phyloP scores from a whole-genome alignment of 108 stramenopile species.

The Nitzschia sp. region DNA sequence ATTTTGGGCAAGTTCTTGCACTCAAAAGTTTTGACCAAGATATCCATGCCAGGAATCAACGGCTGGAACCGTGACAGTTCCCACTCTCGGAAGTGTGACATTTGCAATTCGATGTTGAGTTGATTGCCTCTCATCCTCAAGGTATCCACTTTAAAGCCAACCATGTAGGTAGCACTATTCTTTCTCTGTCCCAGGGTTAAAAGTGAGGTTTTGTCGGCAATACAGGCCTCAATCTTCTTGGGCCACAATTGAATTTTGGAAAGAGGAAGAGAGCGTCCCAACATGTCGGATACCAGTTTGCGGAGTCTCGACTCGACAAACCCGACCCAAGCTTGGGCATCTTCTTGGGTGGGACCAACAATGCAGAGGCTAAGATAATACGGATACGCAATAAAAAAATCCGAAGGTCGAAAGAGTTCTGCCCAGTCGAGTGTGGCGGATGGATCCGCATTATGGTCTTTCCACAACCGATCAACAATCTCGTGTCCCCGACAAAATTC shows the following conservation, averaged over 20 bases:
- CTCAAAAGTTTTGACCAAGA: conserved; percentile 66
- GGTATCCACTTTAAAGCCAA: conserved; percentile 79
- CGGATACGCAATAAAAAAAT: conserved; percentile 96
- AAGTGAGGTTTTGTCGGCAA: conserved; percentile 72
- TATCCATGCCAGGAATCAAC: conserved; percentile 78
- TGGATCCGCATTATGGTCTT: conserved; percentile 54
- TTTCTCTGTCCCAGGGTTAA: conserved; percentile 76
- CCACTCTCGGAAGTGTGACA: conserved; percentile 83
- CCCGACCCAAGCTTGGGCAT: conserved; percentile 91
- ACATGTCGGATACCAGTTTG: conserved; percentile 79
- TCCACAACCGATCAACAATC: conserved; percentile 77
- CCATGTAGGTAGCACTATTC: conserved; percentile 82
- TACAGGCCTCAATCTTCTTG: conserved; percentile 84
- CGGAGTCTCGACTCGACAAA: conserved; percentile 93
- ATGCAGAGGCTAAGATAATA: conserved; percentile 94
- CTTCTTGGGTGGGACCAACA: conserved; percentile 84
- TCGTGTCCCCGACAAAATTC: conserved; percentile 83
- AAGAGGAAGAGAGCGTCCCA: conserved; percentile 77
- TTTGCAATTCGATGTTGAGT: conserved; percentile 78
- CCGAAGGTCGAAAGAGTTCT: conserved; percentile 87
- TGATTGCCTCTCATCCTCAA: conserved; percentile 84
- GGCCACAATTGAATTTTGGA: conserved; percentile 88
- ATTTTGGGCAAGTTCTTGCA: conserved; percentile 78
- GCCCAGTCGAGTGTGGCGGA: conserved; percentile 58
- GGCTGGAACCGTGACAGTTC: conserved; percentile 78